Evolutionary conservation across 805 yeast genomes (phyloP).

Genomic region (Zygosaccharomyces lentus): DNA sequence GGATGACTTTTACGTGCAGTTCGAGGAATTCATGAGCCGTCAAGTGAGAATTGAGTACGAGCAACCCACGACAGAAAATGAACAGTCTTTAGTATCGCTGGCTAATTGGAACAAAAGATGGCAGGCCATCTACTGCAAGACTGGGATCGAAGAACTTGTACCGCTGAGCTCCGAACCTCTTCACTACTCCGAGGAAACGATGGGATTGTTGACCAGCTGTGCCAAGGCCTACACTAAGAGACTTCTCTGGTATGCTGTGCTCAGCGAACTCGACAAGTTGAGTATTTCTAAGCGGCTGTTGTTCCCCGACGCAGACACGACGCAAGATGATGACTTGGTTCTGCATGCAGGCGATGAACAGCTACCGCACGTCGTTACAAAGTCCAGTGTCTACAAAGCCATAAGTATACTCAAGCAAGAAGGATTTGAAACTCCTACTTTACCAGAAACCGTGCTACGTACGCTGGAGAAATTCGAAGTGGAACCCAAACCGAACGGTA

Average conservation of each 20-base stretch:
- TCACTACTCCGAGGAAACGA: constrained; percentile 15
- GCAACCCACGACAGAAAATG: background rate
- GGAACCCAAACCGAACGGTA: constrained; percentile 20
- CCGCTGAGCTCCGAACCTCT: constrained; percentile 16
- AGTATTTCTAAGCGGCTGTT: constrained; percentile 11
- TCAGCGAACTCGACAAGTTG: constrained; percentile 18
- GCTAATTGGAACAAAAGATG: constrained; percentile 31
- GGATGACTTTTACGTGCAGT: constrained; percentile 25
- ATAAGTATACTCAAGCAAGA: constrained; percentile 14
- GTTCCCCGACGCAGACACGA: constrained; percentile 4
- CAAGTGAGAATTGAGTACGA: constrained; percentile 14
- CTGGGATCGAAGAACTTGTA: constrained; percentile 16
- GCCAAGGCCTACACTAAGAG: constrained; percentile 16
- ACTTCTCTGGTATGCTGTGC: constrained; percentile 19
- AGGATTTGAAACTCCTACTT: constrained; percentile 16
- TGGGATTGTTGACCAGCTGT: constrained; percentile 14
- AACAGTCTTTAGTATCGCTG: background rate
- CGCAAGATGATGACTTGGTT: constrained; percentile 8
- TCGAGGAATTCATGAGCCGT: constrained; percentile 27
- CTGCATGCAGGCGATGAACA: constrained; percentile 3
- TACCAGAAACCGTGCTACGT: constrained; percentile 18
- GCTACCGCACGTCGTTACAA: constrained; percentile 24
- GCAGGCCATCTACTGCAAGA: constrained; percentile 25
- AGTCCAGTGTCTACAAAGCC: constrained; percentile 15
- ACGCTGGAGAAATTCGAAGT: constrained; percentile 26